Evolutionary conservation across 768 basidiomycete species (phyloP).

Genomic region (Chlorophyllum brunneum): DNA sequence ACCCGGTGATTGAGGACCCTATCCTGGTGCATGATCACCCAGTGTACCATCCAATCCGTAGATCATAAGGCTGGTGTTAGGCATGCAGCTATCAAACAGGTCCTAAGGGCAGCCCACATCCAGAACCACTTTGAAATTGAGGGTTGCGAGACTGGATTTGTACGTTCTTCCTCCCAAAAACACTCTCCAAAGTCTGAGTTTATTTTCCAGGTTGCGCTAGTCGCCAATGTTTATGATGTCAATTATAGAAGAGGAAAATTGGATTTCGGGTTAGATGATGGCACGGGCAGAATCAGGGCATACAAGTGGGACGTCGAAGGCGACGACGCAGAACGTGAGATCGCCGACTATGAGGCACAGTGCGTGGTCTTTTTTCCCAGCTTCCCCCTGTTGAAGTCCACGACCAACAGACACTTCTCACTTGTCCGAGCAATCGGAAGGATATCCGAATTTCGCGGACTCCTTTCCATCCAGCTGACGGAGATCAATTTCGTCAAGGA

Average conservation of each 20-base stretch:
- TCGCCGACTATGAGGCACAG: not conserved
- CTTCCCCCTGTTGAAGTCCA: not conserved
- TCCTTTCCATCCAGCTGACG: conserved; percentile 18
- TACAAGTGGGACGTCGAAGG: conserved; percentile 1
- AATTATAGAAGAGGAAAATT: not conserved
- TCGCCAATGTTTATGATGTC: conserved; percentile 13
- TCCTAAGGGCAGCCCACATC: conserved; percentile 3
- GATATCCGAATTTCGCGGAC: conserved; percentile 18
- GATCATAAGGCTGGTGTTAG: not conserved
- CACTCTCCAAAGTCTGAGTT: not conserved
- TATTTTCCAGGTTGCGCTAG: conserved; percentile 3
- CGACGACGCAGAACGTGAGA: conserved; percentile 6
- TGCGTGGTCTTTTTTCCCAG: not conserved
- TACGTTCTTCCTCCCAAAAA: not conserved
- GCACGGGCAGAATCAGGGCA: conserved; percentile 15
- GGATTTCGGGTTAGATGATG: conserved; percentile 10
- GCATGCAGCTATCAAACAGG: conserved; percentile 11
- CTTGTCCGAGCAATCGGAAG: conserved; percentile 20
- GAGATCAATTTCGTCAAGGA: conserved; percentile 16
- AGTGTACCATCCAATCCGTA: not conserved
- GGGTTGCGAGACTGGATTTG: conserved; percentile 11
- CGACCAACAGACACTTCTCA: conserved; percentile 8
- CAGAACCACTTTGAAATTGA: conserved; percentile 8
- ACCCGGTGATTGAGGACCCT: not conserved
- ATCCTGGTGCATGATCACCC: not conserved